Percentiles rank a stretch among this genome's conserved stretches.
These are phyloP conservation scores for Albugo laibachii DNA, from an alignment of 352 stramenopile genomes.

Conservation along the genomic window DNA sequence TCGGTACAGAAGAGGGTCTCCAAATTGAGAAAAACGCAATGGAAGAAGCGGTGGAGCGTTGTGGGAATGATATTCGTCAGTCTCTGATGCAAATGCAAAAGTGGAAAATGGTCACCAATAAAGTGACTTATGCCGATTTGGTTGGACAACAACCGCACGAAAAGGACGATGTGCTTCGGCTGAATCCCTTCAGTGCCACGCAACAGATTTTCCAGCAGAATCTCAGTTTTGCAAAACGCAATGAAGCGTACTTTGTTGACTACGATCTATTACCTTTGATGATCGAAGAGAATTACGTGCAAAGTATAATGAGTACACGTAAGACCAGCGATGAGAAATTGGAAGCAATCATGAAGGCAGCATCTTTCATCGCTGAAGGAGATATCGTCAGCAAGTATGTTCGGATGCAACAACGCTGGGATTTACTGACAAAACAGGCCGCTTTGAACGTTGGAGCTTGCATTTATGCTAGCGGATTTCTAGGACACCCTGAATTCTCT, in stretches of 20 bases:
- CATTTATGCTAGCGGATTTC: slow-evolving; percentile 59
- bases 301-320: slow-evolving; percentile 62
- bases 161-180: slow-evolving; percentile 85
- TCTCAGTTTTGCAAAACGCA: slow-evolving; percentile 63
- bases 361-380: slow-evolving; percentile 82
- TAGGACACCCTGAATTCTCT: slow-evolving; percentile 80
- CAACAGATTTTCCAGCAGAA: slow-evolving; percentile 83
- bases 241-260: slow-evolving; percentile 97
- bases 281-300: slow-evolving; percentile 83
- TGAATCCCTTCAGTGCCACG: slow-evolving; percentile 90
- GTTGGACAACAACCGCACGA: slow-evolving; percentile 65
- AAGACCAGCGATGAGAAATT: slow-evolving; percentile 58
- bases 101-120: slow-evolving; percentile 73
- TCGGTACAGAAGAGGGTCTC: slow-evolving; percentile 80
- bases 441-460: slow-evolving; percentile 80
- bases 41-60: slow-evolving; percentile 91
- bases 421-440: slow-evolving; percentile 83
- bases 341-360: slow-evolving; percentile 65
- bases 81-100: slow-evolving; percentile 95
- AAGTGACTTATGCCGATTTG: slow-evolving; percentile 74
- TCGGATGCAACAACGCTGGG: slow-evolving; percentile 84
- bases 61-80: slow-evolving; percentile 96
- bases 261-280: slow-evolving; percentile 97
- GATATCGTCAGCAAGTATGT: slow-evolving; percentile 63
- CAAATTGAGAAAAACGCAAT: slow-evolving; percentile 91